A percentile compares a stretch with the other conserved stretches of the same genome.
Conservation (phyloP, 306 rosid species). For the Inga leiocalycina region DNA sequence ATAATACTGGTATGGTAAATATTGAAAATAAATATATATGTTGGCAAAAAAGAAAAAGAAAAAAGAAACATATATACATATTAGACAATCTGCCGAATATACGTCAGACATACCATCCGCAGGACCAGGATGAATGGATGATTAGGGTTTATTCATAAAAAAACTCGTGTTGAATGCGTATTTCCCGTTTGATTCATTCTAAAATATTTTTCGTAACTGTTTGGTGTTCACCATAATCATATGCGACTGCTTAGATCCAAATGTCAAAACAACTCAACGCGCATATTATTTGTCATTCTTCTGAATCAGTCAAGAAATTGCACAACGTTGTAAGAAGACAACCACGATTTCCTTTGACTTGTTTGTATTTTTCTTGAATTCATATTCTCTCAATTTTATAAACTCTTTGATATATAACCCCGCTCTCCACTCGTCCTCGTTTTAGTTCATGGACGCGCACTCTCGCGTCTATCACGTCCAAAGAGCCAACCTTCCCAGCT, state of each 20-base stretch:
- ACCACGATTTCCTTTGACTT: slow-evolving; percentile 12
- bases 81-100: background rate
- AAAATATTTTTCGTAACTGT: background rate
- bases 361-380: background rate
- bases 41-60: too few relatives aligned
- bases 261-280: background rate
- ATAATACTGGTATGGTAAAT: background rate
- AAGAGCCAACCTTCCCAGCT: background rate
- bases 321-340: background rate
- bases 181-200: background rate
- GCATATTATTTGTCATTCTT: background rate
- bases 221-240: background rate
- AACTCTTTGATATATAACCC: background rate
- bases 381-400: background rate
- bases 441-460: slow-evolving; percentile 7
- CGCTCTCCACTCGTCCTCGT: background rate
- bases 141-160: background rate
- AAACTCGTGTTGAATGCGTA: background rate
- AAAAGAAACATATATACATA: too few relatives aligned
- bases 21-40: background rate
- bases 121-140: background rate
- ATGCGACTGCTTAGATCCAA: background rate
- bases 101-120: background rate
- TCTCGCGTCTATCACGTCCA: background rate
- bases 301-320: background rate